These are phyloP conservation scores for Eutrema yunnanense DNA, from an alignment of 345 rosid species.

Conservation along the genomic window DNA sequence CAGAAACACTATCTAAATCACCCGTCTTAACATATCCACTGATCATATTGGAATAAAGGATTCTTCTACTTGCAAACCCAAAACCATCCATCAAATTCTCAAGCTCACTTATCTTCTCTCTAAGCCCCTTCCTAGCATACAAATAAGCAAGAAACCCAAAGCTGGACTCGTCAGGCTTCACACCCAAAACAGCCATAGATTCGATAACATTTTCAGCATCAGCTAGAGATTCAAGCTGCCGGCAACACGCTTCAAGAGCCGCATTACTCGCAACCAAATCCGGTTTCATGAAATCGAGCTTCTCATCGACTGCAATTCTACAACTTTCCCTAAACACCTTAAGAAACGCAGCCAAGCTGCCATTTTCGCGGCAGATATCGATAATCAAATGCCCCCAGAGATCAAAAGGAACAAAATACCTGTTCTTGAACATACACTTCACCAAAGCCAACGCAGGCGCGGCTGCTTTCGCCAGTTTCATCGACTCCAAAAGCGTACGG, in stretches of 20 bases:
- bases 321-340: slow-evolving; percentile 65
- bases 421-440: slow-evolving; percentile 68
- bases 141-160: slow-evolving; percentile 81
- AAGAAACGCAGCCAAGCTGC: slow-evolving; percentile 44
- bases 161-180: slow-evolving; percentile 66
- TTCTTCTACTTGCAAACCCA: slow-evolving; percentile 40
- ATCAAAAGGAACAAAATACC: slow-evolving; percentile 73
- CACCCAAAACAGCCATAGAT: slow-evolving; percentile 62
- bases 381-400: slow-evolving; percentile 64
- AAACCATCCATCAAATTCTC: slow-evolving; percentile 53
- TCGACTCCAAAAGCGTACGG: slow-evolving; percentile 45
- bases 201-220: slow-evolving; percentile 67
- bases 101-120: slow-evolving; percentile 59
- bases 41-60: slow-evolving; percentile 53
- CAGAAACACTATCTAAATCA: slow-evolving; percentile 49
- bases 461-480: slow-evolving; percentile 49
- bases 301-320: slow-evolving; percentile 69
- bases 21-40: slow-evolving; percentile 60
- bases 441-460: slow-evolving; percentile 81
- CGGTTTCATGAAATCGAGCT: slow-evolving; percentile 69
- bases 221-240: slow-evolving; percentile 45
- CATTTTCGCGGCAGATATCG: slow-evolving; percentile 49
- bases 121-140: slow-evolving; percentile 70
- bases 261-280: slow-evolving; percentile 63
- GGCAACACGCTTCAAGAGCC: slow-evolving; percentile 68